Evolutionary conservation across 2,329 filamentous ascomycete species (phyloP).

Genomic region (Pseudopithomyces chartarum): DNA sequence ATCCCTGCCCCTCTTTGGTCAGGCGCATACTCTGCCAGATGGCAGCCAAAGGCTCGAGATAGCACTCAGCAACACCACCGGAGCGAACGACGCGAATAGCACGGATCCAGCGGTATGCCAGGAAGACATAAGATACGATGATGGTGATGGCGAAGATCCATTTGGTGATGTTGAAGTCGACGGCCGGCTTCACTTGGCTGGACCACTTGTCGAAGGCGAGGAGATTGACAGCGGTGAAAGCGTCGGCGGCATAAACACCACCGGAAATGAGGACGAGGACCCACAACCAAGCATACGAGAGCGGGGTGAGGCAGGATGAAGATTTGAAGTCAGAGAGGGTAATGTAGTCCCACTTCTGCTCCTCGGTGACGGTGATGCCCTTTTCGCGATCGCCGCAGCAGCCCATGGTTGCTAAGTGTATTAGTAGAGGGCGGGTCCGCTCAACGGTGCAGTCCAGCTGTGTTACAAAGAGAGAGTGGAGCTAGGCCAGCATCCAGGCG

Average conservation of each 20-base stretch:
- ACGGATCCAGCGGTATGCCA: conserved; percentile 78
- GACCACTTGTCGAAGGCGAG: conserved; percentile 90
- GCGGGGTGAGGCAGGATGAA: conserved; percentile 72
- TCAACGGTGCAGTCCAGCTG: conserved; percentile 48
- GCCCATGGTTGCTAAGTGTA: conserved; percentile 35
- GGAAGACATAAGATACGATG: conserved; percentile 83
- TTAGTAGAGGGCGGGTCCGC: conserved; percentile 37
- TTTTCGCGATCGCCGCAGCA: conserved; percentile 47
- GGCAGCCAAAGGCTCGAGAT: conserved; percentile 84
- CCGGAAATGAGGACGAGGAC: conserved; percentile 78
- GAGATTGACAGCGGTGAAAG: conserved; percentile 90
- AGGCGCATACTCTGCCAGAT: conserved; percentile 82
- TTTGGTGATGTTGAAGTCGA: conserved; percentile 79
- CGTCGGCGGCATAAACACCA: conserved; percentile 87
- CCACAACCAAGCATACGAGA: conserved; percentile 87
- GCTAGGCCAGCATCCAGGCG: conserved; percentile 32
- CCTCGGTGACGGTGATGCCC: conserved; percentile 46
- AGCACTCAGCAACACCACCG: conserved; percentile 87
- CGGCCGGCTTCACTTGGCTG: conserved; percentile 76
- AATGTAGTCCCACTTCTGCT: conserved; percentile 85
- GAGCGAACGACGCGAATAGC: conserved; percentile 81
- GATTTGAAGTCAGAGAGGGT: conserved; percentile 78
- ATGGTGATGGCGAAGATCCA: conserved; percentile 97
- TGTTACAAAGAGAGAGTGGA: conserved; percentile 37
- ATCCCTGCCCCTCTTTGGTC: conserved; percentile 73